Conservation (phyloP, 2,329 filamentous ascomycete genomes). For the Colletotrichum sp. region DNA sequence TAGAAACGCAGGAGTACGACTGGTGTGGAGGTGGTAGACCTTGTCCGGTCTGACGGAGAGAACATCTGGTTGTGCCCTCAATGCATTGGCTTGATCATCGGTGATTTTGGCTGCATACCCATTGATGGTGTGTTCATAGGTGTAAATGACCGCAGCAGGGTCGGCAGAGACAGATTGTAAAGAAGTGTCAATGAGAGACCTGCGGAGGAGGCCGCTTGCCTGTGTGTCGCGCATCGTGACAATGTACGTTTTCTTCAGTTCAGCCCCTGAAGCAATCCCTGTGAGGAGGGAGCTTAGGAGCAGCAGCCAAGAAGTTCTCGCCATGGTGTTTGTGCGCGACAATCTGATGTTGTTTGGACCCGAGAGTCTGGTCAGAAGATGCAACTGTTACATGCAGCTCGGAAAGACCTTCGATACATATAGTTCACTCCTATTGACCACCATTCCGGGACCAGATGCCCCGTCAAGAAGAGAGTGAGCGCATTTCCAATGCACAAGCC, state of each 20-base stretch:
- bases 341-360: neutral
- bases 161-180: neutral
- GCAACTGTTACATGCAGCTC: neutral
- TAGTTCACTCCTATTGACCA: neutral
- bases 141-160: slow-evolving; percentile 4
- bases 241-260: neutral
- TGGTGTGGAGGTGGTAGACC: slow-evolving; percentile 8
- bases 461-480: neutral
- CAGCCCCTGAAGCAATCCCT: neutral
- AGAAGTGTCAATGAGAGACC: neutral
- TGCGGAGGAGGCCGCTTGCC: neutral
- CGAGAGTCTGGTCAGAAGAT: neutral
- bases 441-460: neutral
- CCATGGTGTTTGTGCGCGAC: neutral
- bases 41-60: neutral
- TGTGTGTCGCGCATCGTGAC: neutral
- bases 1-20: slow-evolving; percentile 5
- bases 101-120: slow-evolving; percentile 17
- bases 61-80: slow-evolving; percentile 6
- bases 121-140: slow-evolving; percentile 8
- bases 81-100: neutral
- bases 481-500: neutral
- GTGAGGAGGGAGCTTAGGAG: neutral
- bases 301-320: neutral
- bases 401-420: neutral